These are phyloP conservation scores for Kurtzmaniella quercitrusa DNA, from an alignment of 1,139 yeast genomes.

Conservation along the genomic window DNA sequence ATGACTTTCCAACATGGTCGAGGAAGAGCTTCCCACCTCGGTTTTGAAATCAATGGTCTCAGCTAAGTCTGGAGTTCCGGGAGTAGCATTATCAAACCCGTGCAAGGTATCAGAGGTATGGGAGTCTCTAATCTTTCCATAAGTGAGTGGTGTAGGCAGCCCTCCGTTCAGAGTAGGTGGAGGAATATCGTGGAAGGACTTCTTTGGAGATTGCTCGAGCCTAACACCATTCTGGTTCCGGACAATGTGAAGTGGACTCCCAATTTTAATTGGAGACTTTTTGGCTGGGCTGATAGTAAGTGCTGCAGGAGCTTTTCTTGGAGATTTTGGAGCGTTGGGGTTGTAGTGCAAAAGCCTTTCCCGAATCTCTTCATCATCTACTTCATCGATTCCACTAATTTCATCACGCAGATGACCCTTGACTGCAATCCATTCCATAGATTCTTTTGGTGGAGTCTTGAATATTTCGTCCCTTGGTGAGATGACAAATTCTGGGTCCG, in stretches of 20 bases:
- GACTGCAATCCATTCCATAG: not conserved
- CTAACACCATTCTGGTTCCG: constrained; percentile 28
- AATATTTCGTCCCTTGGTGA: constrained; percentile 19
- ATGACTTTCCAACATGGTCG: not conserved
- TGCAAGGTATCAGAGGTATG: not conserved
- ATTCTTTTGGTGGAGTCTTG: constrained; percentile 24
- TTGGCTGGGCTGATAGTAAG: constrained; percentile 1
- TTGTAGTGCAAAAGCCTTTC: constrained; percentile 5
- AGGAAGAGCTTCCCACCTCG: not conserved
- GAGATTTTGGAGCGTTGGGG: not conserved
- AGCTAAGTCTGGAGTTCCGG: constrained; percentile 11
- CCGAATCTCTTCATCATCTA: constrained; percentile 1
- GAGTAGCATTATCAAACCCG: not conserved
- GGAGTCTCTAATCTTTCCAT: constrained; percentile 3
- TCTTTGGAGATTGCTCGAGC: constrained; percentile 12
- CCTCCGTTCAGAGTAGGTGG: constrained; percentile 3
- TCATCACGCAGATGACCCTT: not conserved
- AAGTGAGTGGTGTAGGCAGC: not conserved
- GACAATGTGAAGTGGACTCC: constrained; percentile 35
- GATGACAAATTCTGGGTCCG: constrained; percentile 29
- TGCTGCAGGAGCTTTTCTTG: not conserved
- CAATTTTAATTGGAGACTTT: constrained; percentile 34
- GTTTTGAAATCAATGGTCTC: not conserved
- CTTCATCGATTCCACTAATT: not conserved
- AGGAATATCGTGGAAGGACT: constrained; percentile 2